These are phyloP conservation scores for Silene uniflora DNA, from an alignment of 148 eudicot species.

Conservation along the genomic window DNA sequence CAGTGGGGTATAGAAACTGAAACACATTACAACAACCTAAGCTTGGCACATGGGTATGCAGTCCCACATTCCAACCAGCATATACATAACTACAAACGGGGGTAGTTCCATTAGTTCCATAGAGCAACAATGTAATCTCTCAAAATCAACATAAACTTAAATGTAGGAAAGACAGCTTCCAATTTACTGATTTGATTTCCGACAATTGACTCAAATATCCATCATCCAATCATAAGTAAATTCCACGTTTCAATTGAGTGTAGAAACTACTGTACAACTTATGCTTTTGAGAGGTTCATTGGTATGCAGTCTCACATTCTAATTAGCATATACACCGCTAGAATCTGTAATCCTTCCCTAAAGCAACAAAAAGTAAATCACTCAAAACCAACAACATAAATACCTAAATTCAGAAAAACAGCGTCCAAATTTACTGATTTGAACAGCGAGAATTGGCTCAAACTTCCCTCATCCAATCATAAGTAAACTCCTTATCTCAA, in stretches of 20 bases:
- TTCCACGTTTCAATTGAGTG: neutral
- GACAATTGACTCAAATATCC: neutral
- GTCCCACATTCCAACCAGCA: neutral
- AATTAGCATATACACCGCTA: neutral
- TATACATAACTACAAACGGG: no score
- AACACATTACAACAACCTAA: neutral
- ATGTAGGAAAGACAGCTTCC: neutral
- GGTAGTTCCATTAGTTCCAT: no score
- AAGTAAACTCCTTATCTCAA: neutral
- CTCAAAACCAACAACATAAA: neutral
- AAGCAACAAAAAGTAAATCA: neutral
- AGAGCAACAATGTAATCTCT: neutral
- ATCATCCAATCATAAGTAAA: neutral
- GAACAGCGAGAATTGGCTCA: neutral
- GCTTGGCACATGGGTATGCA: neutral
- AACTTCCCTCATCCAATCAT: neutral
- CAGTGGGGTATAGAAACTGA: neutral
- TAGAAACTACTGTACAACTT: neutral
- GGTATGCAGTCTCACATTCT: neutral
- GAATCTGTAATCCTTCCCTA: neutral
- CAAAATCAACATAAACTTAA: neutral
- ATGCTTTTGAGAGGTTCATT: neutral
- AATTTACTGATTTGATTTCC: neutral
- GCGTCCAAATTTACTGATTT: neutral
- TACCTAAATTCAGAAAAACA: neutral